phyloP scores from a whole-genome alignment of 1,284 basidiomycete genomes.

The Stygiomarasmius scandens region DNA sequence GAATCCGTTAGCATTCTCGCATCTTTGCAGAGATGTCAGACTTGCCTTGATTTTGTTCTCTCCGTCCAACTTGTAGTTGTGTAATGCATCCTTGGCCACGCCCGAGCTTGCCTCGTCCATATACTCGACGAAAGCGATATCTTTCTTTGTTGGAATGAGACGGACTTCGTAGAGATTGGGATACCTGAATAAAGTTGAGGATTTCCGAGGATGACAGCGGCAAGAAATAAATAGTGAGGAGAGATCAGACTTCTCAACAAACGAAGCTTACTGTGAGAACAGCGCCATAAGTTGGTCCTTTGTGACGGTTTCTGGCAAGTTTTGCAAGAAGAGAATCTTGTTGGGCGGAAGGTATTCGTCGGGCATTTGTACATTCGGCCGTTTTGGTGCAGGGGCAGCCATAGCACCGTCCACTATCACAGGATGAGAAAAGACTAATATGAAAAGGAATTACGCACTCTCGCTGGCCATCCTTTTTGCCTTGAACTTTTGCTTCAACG shows the following conservation, averaged over 20 bases:
- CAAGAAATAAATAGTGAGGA: neutral
- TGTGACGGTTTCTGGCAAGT: slow-evolving; percentile 87
- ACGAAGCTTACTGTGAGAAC: slow-evolving; percentile 76
- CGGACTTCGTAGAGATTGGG: slow-evolving; percentile 93
- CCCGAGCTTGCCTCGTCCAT: slow-evolving; percentile 88
- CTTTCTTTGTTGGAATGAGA: slow-evolving; percentile 93
- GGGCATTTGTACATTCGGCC: slow-evolving; percentile 91
- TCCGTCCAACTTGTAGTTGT: slow-evolving; percentile 95
- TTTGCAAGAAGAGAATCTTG: slow-evolving; percentile 98
- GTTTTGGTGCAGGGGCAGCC: slow-evolving; percentile 65
- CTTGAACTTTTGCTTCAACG: slow-evolving; percentile 81
- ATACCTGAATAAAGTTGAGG: slow-evolving; percentile 60
- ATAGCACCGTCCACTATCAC: slow-evolving; percentile 68
- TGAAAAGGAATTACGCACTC: slow-evolving; percentile 45
- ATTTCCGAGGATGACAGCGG: slow-evolving; percentile 3
- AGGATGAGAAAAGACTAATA: slow-evolving; percentile 10
- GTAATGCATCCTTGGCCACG: slow-evolving; percentile 89
- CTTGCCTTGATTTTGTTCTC: slow-evolving; percentile 94
- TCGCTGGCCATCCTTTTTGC: slow-evolving; percentile 80
- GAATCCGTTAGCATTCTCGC: slow-evolving; percentile 11
- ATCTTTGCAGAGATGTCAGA: neutral
- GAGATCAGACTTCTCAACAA: neutral
- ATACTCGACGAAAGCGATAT: slow-evolving; percentile 97
- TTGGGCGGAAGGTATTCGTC: slow-evolving; percentile 99
- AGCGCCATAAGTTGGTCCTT: slow-evolving; percentile 88